Evolutionary conservation across 164 flowering plant species (phyloP), one percentile per base, ranked within the genome.

Genomic region (Cinnamomum micranthum): DNA sequence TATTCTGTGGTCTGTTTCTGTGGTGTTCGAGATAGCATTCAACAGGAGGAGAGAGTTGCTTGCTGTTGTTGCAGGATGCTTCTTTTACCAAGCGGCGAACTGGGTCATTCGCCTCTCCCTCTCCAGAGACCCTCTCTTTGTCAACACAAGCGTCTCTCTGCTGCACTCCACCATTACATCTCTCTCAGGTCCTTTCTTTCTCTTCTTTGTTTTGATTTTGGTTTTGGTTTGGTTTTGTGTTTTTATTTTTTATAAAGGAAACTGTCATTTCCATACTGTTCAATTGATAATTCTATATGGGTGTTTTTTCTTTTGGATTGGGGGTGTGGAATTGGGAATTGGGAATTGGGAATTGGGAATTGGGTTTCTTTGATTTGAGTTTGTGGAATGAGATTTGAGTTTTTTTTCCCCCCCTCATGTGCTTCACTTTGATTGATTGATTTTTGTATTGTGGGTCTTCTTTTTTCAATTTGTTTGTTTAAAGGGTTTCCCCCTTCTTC

Each of bases 111-210:
- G 94, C 12, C 75, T 23, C 19, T 70, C 74, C 55, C 75, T 91
- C 72, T 88, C 92, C 51, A 85, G 83, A 14, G 99, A 92, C 76
- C 94, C 95, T 65, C 90, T 92, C 73, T 87, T 89, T 68, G 97
- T 93, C 77, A 95, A 93, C 82, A 93, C 97, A 68, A 75, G 85
- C 71, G 96, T 93, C 22, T 93, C 98, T 73, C 87, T 93, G 60
- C 89, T 95, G 68, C 99, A 95, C 77, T 92, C 99, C 76, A 76
- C 92, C 77, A 59, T 89, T 80, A 83, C 90, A 71, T 91, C 98
- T 71, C 77, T 79, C 77, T 88, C 91, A 79, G 98, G 97, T 93
- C 7, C 66, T 25, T 60, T 19, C 69, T 28, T 60, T 74, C 64
- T 50, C 15, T 25, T 75, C 35, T 69, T 50, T 33, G 6, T 50